Evolutionary conservation across 1,284 basidiomycete genomes (phyloP), one percentile per base, ranked within the genome.

Genomic region (Singerocomus rubriflavus): DNA sequence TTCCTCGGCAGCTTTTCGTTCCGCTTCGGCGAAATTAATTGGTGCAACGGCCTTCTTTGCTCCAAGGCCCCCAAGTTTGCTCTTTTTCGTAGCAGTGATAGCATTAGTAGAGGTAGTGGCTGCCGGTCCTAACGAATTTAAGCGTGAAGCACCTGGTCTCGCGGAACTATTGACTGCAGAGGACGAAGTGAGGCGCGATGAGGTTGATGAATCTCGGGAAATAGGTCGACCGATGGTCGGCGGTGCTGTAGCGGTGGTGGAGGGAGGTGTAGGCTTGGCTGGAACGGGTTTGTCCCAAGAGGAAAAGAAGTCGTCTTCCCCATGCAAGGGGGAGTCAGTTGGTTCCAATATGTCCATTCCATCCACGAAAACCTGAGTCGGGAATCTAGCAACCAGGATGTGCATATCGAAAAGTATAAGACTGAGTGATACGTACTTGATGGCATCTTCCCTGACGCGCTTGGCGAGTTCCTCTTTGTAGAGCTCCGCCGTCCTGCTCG

Each of bases 391-490:
- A n/a, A 37, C 10, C 36, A 9, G 35, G 13, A 14, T 38, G n/a
- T 49, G 40, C 5, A 11, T n/a, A 10, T n/a, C 7, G 2, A 3
- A 14, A 14, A 27, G 25, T 17, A 10, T 37, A 32, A 2, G 9
- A 13, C 14, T 12, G 11, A 9, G 21, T 17, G 4, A 11, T 38
- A 73, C 84, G 57, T 62, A 93, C 84, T 74, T 79, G 16, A 71
- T 66, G n/a, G 70, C 75, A 67, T 99, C 96, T 48, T 91, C 91
- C 55, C 81, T 82, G n/a, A 91, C 85, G 39, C 91, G 80, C 61
- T 80, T 82, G 4, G 84, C 85, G 12, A 99, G 77, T 67, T 99
- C 96, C 58, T 95, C 93, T 73, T 88, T 96, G 78, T 99, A 99
- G 43, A 93, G 71, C 50, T 88, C 84, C 3, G 91, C 96, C 37